Evolutionary conservation across 352 stramenopile species (phyloP), one percentile per base, ranked within the genome.

Genomic region (Phytophthora podocarpi): DNA sequence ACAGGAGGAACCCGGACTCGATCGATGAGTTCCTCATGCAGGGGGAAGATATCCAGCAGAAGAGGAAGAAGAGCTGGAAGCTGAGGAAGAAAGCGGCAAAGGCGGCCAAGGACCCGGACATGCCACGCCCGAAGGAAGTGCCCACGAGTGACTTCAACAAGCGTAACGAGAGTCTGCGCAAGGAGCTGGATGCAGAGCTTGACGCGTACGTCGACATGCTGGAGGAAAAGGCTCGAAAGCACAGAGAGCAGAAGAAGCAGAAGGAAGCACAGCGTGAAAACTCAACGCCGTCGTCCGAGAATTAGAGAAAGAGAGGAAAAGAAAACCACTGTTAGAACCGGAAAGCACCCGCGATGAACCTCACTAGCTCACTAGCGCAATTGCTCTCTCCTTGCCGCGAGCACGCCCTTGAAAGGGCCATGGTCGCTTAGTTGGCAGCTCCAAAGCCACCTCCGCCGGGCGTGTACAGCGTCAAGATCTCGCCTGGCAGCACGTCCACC

Each of bases 381-480:
- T 55, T 58, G 39, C 46, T 67, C 58, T 24, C 55, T 53, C 4
- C n/a, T 53, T 41, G 12, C 13, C 32, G 26, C 23, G 27, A 57
- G 49, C 60, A 69, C 39, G 46, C 15, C 27, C 28, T 54, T n/a
- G 15, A 12, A 16, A 23, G n/a, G 34, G 15, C n/a, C 18, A 71
- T 68, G 32, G 46, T 55, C 42, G 34, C 42, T 73, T 57, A 66
- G 20, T 60, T 53, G 30, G 26, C 46, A 41, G 46, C 47, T 27
- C 96, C 96, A 59, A 95, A 99, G 57, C 97, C 98, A 27, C 98
- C 98, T 12, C 96, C 98, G 21, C 98, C 98, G 6, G 98, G 98
- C 42, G 97, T 98, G 61, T 93, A 90, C 59, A 99, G 98, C 35
- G 91, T 91, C 59, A 99, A 86, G 20, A 93, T 64, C 67, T 99